A percentile compares a stretch with the other conserved stretches of the same genome.
These are phyloP conservation scores for Brassica hybrid DNA, from an alignment of 441 rosid genomes.

Conservation along the genomic window DNA sequence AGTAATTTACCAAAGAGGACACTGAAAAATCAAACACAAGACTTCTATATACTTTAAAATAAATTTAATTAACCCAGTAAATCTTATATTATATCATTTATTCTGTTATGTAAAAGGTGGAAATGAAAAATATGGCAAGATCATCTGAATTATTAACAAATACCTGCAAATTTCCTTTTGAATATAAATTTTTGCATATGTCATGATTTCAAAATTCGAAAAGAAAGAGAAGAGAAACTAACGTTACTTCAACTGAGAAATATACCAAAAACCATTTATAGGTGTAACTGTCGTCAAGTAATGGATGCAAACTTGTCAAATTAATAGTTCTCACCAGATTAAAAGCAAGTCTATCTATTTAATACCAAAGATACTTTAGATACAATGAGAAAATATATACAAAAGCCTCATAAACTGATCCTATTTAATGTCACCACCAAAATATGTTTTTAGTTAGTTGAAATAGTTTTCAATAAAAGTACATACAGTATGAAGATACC, in stretches of 20 bases:
- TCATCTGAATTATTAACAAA: not conserved
- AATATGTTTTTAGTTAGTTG: constrained; percentile 3
- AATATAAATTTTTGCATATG: not conserved
- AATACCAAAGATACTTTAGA: not conserved
- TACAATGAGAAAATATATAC: not conserved
- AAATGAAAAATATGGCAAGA: not conserved
- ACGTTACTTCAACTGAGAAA: not conserved
- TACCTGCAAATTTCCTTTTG: not conserved
- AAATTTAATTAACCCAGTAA: not conserved
- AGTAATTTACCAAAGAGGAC: not conserved
- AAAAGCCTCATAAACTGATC: not conserved
- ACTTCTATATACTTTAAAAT: not conserved
- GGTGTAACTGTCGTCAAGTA: constrained; percentile 21
- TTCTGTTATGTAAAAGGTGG: not conserved
- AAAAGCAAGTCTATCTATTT: not conserved
- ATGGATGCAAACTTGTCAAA: constrained; percentile 5
- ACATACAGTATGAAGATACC: not conserved
- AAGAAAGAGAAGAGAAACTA: not conserved
- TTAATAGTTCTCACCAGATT: not conserved
- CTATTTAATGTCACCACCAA: not conserved
- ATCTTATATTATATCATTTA: not conserved
- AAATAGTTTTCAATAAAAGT: constrained; percentile 3
- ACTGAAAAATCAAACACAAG: not conserved
- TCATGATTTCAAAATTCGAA: not conserved
- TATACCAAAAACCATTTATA: constrained; percentile 6